Conservation (phyloP, 1,284 basidiomycete species). For the Boletus sp. region DNA sequence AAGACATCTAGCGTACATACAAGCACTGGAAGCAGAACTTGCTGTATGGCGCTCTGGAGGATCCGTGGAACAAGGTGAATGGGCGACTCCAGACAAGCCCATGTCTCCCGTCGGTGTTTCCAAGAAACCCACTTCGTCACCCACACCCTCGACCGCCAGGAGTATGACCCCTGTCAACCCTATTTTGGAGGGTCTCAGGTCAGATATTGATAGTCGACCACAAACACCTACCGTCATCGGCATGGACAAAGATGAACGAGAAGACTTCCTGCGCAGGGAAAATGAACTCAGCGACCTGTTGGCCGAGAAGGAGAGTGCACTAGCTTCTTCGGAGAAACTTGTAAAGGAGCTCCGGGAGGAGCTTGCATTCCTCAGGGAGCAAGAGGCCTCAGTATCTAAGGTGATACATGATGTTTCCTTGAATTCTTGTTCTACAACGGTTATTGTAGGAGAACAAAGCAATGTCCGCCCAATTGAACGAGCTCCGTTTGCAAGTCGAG, state of each 20-base stretch:
- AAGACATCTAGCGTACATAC: constrained; percentile 83
- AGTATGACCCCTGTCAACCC: constrained; percentile 85
- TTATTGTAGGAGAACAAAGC: constrained; percentile 78
- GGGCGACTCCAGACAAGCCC: constrained; percentile 71
- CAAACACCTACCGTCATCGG: constrained; percentile 83
- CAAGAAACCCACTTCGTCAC: constrained; percentile 61
- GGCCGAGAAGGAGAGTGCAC: constrained; percentile 84
- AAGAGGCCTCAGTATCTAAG: constrained; percentile 74
- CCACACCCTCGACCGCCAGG: constrained; percentile 58
- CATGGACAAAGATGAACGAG: constrained; percentile 93
- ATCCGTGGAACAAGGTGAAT: constrained; percentile 80
- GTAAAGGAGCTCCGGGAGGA: constrained; percentile 85
- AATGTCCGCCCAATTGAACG: constrained; percentile 88
- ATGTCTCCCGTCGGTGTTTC: constrained; percentile 38
- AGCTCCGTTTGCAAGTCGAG: constrained; percentile 88
- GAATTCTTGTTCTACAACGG: constrained; percentile 3
- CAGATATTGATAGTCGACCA: constrained; percentile 69
- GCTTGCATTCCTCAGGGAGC: constrained; percentile 85
- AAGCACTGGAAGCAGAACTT: constrained; percentile 88
- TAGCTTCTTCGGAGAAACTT: constrained; percentile 73
- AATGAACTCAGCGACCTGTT: constrained; percentile 95
- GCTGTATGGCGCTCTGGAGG: constrained; percentile 89
- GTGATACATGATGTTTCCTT: constrained; percentile 38
- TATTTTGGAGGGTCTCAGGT: constrained; percentile 68
- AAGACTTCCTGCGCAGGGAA: constrained; percentile 95